Evolutionary conservation across 129 eudicot genomes (phyloP), one percentile per base, ranked within the genome.

Genomic region (Artemisia argyi): DNA sequence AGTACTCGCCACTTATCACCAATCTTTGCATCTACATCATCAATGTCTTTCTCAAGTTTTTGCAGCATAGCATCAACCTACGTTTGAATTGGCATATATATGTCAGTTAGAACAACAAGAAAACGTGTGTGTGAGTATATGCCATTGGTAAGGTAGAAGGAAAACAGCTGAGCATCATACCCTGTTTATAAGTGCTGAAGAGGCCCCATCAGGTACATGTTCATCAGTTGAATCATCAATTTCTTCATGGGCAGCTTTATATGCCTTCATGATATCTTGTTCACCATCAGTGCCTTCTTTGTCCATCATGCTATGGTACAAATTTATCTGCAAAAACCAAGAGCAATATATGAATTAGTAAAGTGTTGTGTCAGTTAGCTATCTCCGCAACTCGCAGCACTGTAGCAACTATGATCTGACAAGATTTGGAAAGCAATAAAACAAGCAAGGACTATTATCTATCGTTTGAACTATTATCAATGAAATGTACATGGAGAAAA

Each of bases 61-160:
- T 95, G 94, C 62, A 95, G 94, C 96, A 95, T 95, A 53, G 97
- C 91, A 81, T 90, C 99, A 70, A 95, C 97, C 99, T 95, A 83
- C 65, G 74, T 10, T 44, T 17, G 58, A 18, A 67, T n/a, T 16
- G 48, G 13, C 19, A 65, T 32, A 71, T 61, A 9, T 26, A 52
- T 5, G 6, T 64, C 47, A 61, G 39, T 54, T 62, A 39, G 58
- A 61, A 13, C 7, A 12, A 24, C 49, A 62, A 3, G 39, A 62
- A 30, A 62, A 11, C 4, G 39, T 18, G 60, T 13, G 65, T 14
- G 17, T 50, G n/a, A 14, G 57, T 19, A 72, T 75, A 17, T 13
- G 32, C 8, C 5, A 59, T 42, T 56, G 32, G 50, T 49, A 52
- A 52, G 39, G 47, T 52, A 49, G 20, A 35, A 52, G 71, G 55